Percentiles rank a stretch among this genome's conserved stretches.
Evolutionary conservation across 768 basidiomycete species (phyloP).

Genomic region (Macrocybe gigantea): DNA sequence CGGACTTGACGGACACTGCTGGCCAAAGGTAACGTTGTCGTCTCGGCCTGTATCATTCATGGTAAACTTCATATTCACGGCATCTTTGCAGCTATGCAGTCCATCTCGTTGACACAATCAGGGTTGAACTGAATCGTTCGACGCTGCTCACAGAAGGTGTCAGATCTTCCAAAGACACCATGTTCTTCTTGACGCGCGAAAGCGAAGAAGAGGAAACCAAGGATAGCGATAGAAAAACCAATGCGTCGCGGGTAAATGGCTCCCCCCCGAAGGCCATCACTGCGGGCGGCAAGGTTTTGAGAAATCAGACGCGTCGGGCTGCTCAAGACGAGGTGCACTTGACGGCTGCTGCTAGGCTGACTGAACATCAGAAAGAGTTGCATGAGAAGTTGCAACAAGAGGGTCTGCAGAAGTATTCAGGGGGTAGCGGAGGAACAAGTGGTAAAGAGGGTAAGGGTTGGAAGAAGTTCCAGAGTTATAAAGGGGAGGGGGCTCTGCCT

Average conservation of each 20-base stretch:
- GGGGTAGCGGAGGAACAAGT: constrained; percentile 65
- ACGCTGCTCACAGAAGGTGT: constrained; percentile 77
- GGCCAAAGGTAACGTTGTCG: constrained; percentile 60
- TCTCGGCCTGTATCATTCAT: not conserved
- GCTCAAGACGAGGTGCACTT: constrained; percentile 81
- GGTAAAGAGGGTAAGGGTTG: constrained; percentile 90
- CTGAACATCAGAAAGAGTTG: constrained; percentile 83
- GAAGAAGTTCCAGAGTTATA: constrained; percentile 96
- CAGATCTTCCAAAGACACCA: constrained; percentile 78
- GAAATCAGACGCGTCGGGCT: constrained; percentile 86
- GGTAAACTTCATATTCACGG: not conserved
- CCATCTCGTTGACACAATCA: constrained; percentile 85
- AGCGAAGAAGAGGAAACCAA: constrained; percentile 53
- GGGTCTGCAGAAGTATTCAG: constrained; percentile 79
- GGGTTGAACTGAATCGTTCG: constrained; percentile 61
- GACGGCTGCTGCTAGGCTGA: constrained; percentile 70
- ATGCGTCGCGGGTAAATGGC: constrained; percentile 54
- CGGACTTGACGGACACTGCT: constrained; percentile 69
- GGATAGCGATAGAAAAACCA: constrained; percentile 49
- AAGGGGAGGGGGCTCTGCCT: constrained; percentile 88
- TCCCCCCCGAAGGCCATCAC: constrained; percentile 69
- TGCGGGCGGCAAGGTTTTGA: constrained; percentile 78
- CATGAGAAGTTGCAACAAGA: constrained; percentile 72
- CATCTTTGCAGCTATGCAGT: constrained; percentile 67
- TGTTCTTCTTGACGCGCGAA: constrained; percentile 75